A percentile compares a stretch with the other conserved stretches of the same genome.
These are phyloP conservation scores for Coleophoma eucalyptorum DNA, from an alignment of 2,329 filamentous ascomycete genomes.

Conservation along the genomic window DNA sequence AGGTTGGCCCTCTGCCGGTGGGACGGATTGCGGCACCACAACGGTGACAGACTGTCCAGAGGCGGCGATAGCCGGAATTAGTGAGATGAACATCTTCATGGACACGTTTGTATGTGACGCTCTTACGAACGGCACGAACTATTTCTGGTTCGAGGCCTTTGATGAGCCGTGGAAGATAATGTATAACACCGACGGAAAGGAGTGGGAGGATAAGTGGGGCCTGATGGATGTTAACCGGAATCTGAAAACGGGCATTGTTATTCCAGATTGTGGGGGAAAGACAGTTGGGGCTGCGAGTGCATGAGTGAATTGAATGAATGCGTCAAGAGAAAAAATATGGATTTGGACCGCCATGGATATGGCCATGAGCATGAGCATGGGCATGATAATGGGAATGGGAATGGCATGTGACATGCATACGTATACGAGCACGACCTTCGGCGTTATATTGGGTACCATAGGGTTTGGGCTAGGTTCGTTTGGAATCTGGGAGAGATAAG, in stretches of 20 bases:
- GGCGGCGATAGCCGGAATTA: slow-evolving; percentile 73
- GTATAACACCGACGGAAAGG: slow-evolving; percentile 63
- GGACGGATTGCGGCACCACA: slow-evolving; percentile 67
- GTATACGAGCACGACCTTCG: too few relatives aligned
- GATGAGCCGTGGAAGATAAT: slow-evolving; percentile 91
- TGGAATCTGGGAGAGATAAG: too few relatives aligned
- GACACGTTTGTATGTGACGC: slow-evolving; percentile 79
- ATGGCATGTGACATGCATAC: too few relatives aligned
- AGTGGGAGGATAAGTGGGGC: slow-evolving; percentile 97
- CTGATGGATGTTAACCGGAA: slow-evolving; percentile 82
- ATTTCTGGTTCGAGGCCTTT: slow-evolving; percentile 97
- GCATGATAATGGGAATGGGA: too few relatives aligned
- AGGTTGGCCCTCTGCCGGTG: slow-evolving; percentile 84
- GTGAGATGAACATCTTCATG: slow-evolving; percentile 84
- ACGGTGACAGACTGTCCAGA: slow-evolving; percentile 47
- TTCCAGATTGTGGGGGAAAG: slow-evolving; percentile 81
- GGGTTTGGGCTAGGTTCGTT: too few relatives aligned
- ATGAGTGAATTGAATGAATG: not conserved
- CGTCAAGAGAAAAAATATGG: too few relatives aligned
- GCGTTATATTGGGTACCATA: too few relatives aligned
- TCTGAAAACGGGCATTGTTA: slow-evolving; percentile 77
- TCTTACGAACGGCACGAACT: slow-evolving; percentile 78
- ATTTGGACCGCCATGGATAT: too few relatives aligned
- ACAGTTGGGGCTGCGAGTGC: slow-evolving; percentile 12
- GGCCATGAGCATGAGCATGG: too few relatives aligned